Percentiles rank a stretch among this genome's conserved stretches.
Conservation (phyloP, 495 filamentous ascomycete genomes). For the Aspergillus diversus region DNA sequence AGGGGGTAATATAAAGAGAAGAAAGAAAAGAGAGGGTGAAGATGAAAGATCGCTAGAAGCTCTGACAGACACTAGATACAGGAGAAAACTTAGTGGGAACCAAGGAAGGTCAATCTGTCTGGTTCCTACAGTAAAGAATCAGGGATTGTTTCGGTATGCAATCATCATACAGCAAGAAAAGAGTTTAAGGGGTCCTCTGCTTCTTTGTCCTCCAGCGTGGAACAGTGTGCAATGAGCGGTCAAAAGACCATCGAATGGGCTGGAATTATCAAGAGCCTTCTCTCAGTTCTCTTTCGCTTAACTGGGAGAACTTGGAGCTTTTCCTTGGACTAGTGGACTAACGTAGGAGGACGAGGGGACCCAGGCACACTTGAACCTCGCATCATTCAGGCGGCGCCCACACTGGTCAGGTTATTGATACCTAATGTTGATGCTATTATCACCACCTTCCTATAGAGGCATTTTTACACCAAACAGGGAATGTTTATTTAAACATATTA, state of each 20-base stretch:
- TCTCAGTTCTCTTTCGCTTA: neutral
- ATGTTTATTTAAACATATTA: neutral
- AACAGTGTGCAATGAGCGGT: constrained; percentile 11
- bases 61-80: too few relatives aligned
- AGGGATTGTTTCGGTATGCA: neutral
- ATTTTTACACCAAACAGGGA: neutral
- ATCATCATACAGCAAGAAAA: neutral
- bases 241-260: constrained; percentile 6
- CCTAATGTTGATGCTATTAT: too few relatives aligned
- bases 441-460: neutral
- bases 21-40: neutral
- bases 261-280: constrained; percentile 2
- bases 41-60: too few relatives aligned
- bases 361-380: too few relatives aligned
- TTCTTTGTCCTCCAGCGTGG: neutral
- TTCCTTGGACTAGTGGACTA: too few relatives aligned
- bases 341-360: too few relatives aligned
- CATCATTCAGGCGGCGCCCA: too few relatives aligned
- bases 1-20: neutral
- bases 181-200: neutral
- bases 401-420: too few relatives aligned
- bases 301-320: too few relatives aligned
- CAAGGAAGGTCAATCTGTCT: too few relatives aligned
- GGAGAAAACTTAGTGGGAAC: too few relatives aligned
- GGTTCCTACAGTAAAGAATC: too few relatives aligned